phyloP scores from a whole-genome alignment of 108 stramenopile genomes.

The Pseudonitzschia multistriata region DNA sequence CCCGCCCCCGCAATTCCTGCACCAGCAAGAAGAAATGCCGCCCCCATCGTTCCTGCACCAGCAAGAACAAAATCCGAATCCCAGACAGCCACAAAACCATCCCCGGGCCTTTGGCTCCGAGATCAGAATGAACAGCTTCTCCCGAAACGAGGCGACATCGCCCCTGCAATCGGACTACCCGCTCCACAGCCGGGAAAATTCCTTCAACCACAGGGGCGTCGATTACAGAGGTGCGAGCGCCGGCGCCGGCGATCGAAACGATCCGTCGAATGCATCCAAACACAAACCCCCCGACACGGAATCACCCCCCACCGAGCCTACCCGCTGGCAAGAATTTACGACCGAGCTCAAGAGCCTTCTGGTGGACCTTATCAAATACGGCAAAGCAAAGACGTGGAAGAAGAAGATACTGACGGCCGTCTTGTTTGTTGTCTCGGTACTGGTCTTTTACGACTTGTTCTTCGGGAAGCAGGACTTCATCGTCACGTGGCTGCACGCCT shows the following conservation, averaged over 20 bases:
- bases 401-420: slow-evolving; percentile 36
- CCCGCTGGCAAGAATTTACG: slow-evolving; percentile 11
- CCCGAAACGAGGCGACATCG: neutral
- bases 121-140: neutral
- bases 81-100: too few species aligned
- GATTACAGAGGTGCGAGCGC: too few species aligned
- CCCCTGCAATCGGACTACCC: too few species aligned
- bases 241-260: too few species aligned
- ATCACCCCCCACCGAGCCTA: neutral
- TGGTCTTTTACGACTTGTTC: slow-evolving; percentile 34
- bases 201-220: too few species aligned
- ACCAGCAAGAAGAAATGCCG: too few species aligned
- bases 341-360: slow-evolving; percentile 17
- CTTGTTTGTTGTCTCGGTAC: slow-evolving; percentile 1
- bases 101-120: too few species aligned
- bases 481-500: slow-evolving; percentile 16
- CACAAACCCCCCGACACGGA: too few species aligned
- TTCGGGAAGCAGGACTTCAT: slow-evolving; percentile 30
- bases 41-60: too few species aligned
- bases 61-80: too few species aligned
- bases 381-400: slow-evolving; percentile 35
- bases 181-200: too few species aligned
- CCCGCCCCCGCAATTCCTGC: neutral
- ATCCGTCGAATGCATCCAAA: too few species aligned
- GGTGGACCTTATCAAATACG: slow-evolving; percentile 22